Conservation (phyloP, 768 basidiomycete genomes). For the Hydnomerulius pinastri region DNA sequence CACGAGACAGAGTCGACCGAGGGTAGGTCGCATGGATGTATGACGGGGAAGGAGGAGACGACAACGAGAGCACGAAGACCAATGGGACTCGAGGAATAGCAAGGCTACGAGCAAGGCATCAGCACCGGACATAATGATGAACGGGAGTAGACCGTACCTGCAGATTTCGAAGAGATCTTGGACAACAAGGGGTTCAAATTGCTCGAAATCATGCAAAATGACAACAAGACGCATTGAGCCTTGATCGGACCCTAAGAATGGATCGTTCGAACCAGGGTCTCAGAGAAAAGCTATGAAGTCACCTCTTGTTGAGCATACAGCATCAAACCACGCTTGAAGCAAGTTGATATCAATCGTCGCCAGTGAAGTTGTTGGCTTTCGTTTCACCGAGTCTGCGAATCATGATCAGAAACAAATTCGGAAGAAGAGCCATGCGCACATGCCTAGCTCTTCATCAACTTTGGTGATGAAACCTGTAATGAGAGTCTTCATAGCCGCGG, state of each 20-base stretch:
- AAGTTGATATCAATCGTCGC: conserved; percentile 63
- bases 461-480: conserved; percentile 54
- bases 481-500: conserved; percentile 54
- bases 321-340: conserved; percentile 61
- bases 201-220: conserved; percentile 74
- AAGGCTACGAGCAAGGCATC: conserved; percentile 38
- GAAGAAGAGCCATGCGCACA: conserved; percentile 16
- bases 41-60: conserved; percentile 54
- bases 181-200: conserved; percentile 60
- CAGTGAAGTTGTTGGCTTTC: conserved; percentile 50
- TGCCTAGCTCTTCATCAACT: conserved; percentile 32
- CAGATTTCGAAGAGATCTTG: conserved; percentile 73
- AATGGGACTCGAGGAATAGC: conserved; percentile 57
- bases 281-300: conserved; percentile 3
- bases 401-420: neutral
- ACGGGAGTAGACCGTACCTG: conserved; percentile 45
- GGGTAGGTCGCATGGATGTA: conserved; percentile 64
- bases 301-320: conserved; percentile 42
- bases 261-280: neutral
- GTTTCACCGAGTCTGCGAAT: conserved; percentile 39
- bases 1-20: conserved; percentile 55
- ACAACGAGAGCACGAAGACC: conserved; percentile 63
- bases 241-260: conserved; percentile 14
- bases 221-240: conserved; percentile 48
- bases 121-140: neutral